Evolutionary conservation across 2,329 filamentous ascomycete genomes (phyloP).

Genomic region (Acrocalymma vagum): DNA sequence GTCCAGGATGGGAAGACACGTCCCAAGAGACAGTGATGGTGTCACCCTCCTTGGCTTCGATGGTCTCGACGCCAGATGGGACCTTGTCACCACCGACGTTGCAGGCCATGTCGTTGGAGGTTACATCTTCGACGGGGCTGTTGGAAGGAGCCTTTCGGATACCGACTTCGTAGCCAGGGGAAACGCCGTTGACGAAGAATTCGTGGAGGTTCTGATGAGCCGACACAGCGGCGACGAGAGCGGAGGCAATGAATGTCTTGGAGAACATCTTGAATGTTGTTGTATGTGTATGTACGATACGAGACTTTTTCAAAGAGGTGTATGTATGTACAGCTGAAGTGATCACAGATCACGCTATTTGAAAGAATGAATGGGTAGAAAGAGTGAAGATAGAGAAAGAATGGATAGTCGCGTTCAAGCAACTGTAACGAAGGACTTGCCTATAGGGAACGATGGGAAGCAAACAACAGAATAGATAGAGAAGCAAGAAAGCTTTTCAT

Average conservation of each 20-base stretch:
- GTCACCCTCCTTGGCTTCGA: constrained; percentile 38
- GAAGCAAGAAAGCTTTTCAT: too few relatives aligned
- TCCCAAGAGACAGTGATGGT: constrained; percentile 45
- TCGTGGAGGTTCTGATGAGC: constrained; percentile 44
- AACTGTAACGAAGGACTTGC: constrained; percentile 30
- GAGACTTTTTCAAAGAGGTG: constrained; percentile 13
- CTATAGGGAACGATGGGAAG: constrained; percentile 25
- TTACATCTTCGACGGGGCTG: constrained; percentile 43
- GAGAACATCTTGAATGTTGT: constrained; percentile 38
- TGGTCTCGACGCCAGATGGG: constrained; percentile 34
- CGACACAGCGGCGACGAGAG: constrained; percentile 35
- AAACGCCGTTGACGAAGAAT: constrained; percentile 39
- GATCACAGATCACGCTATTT: constrained; percentile 36
- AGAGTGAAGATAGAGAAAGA: constrained; percentile 18
- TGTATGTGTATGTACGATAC: constrained; percentile 2
- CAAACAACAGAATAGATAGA: constrained; percentile 1
- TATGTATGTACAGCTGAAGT: constrained; percentile 17
- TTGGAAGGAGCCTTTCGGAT: constrained; percentile 45
- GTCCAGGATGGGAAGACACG: constrained; percentile 42
- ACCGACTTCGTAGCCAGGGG: constrained; percentile 40
- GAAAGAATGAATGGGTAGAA: constrained; percentile 26
- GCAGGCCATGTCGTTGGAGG: constrained; percentile 42
- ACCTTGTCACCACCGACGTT: constrained; percentile 40
- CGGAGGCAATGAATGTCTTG: constrained; percentile 33
- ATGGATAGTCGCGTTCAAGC: constrained; percentile 26